Percentiles rank a stretch among this genome's conserved stretches.
phyloP scores from a whole-genome alignment of 371 early-diverging fungal genomes.

The Apophysomyces sp. region DNA sequence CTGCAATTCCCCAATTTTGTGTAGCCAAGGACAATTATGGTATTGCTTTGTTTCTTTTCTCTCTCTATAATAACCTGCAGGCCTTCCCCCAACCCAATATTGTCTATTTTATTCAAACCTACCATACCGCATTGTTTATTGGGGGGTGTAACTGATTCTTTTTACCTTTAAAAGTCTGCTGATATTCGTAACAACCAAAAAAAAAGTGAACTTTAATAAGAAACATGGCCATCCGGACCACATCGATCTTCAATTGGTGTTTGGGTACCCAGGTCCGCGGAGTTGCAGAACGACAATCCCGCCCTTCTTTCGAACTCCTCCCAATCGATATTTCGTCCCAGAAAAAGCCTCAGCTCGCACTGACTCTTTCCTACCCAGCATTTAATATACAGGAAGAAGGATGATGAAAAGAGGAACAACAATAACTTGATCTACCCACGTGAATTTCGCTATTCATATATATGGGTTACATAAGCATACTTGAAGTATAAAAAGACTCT shows the following conservation, averaged over 20 bases:
- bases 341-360: too few relatives aligned
- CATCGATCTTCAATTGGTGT: conserved; percentile 4
- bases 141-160: not conserved
- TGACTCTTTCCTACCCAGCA: too few relatives aligned
- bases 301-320: not conserved
- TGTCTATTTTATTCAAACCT: not conserved
- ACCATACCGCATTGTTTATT: not conserved
- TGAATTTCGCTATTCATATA: too few relatives aligned
- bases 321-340: not conserved
- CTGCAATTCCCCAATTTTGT: not conserved
- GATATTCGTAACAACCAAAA: not conserved
- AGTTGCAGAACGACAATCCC: not conserved
- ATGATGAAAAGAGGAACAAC: too few relatives aligned
- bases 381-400: too few relatives aligned
- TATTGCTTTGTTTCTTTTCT: not conserved
- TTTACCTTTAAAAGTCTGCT: not conserved
- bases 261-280: conserved; percentile 1
- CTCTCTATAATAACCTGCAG: not conserved
- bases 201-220: conserved; percentile 1
- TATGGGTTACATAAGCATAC: too few relatives aligned
- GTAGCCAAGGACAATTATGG: conserved; percentile 1
- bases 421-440: too few relatives aligned
- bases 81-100: not conserved
- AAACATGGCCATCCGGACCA: conserved; percentile 4
- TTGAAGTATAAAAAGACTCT: too few relatives aligned